Base-by-base conservation (phyloP, 257 asterid genomes). In the Nicotiana tomentosiformis region DNA sequence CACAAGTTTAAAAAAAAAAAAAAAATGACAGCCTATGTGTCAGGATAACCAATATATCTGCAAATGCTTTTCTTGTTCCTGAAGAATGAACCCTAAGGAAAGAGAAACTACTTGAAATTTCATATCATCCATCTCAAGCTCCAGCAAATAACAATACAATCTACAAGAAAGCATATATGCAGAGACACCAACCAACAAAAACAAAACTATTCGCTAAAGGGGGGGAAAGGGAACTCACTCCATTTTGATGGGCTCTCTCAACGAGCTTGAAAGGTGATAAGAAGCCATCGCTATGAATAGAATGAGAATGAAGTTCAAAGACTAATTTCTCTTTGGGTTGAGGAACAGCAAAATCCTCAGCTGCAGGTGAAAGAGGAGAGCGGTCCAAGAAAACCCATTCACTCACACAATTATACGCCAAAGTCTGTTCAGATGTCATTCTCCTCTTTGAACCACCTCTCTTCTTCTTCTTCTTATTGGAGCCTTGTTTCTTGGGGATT, bases 191-290 rank as follows among this genome's bases (percentile, higher is more conserved):
- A 72, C 32, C 2, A 16, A 15, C 49, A 32, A 66, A 10, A 1
- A 66, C 17, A 51, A 8, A 57, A 67, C 11, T 1, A 26, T 18
- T 10, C 18, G 11, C 11, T 37, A 18, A 69, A 10, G 17, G 32
- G 10, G 77, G 5, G 77, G 60, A 30, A 67, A 49, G 68, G 83
- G 76, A 79, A 83, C 83, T 83, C 74, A 94, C 99, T 96, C 98
- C 98, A 85, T 89, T 90, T 35, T 90, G 95, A 90, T 96, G 98
- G 26, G 99, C 99, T 90, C 97, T 93, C 86, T 96, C 99, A 39
- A 96, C 92, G 66, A 96, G 98, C 91, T 93, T 96, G 51, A 98
- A 46, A 84, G 99, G 98, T 60, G 98, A 90, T 87, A 96, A 89
- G 86, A 85, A 96, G 18, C 99, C 99, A 89, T 96, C 99, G 85